Percentiles rank a stretch among this genome's conserved stretches.
These are phyloP conservation scores for Boletus pseudo-olivaceus DNA, from an alignment of 768 basidiomycete species.

Conservation along the genomic window DNA sequence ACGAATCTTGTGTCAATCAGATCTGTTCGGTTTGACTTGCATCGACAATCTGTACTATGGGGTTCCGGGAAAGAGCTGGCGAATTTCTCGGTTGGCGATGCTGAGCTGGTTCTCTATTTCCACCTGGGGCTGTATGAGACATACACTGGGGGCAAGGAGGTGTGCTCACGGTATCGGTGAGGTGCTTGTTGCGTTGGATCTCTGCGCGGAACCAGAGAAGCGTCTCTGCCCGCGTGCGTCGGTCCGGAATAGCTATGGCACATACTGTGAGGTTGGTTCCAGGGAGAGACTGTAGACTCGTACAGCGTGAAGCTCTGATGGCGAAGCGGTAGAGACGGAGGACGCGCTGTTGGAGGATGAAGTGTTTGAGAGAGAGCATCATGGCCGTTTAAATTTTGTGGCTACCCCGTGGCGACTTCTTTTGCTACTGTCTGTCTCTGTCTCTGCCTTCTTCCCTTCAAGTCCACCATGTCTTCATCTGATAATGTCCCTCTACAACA, in stretches of 20 bases:
- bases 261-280: constrained; percentile 2
- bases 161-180: constrained; percentile 51
- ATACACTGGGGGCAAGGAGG: not conserved
- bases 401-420: constrained; percentile 8
- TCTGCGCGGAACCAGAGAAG: constrained; percentile 69
- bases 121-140: constrained; percentile 36
- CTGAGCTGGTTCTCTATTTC: constrained; percentile 61
- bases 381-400: constrained; percentile 15
- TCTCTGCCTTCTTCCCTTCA: constrained; percentile 7
- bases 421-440: constrained; percentile 15
- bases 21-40: not conserved
- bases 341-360: constrained; percentile 60
- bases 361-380: constrained; percentile 62
- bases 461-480: constrained; percentile 34
- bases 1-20: not conserved
- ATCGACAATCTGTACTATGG: not conserved
- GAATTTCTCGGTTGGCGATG: constrained; percentile 56
- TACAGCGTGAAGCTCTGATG: constrained; percentile 67
- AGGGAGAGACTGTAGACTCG: constrained; percentile 6
- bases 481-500: constrained; percentile 20
- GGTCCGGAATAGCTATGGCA: constrained; percentile 57
- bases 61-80: constrained; percentile 44
- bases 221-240: constrained; percentile 58
- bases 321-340: constrained; percentile 61
- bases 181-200: constrained; percentile 58